These are phyloP conservation scores for Diospyros kaki DNA, from an alignment of 148 eudicot genomes.

Conservation along the genomic window DNA sequence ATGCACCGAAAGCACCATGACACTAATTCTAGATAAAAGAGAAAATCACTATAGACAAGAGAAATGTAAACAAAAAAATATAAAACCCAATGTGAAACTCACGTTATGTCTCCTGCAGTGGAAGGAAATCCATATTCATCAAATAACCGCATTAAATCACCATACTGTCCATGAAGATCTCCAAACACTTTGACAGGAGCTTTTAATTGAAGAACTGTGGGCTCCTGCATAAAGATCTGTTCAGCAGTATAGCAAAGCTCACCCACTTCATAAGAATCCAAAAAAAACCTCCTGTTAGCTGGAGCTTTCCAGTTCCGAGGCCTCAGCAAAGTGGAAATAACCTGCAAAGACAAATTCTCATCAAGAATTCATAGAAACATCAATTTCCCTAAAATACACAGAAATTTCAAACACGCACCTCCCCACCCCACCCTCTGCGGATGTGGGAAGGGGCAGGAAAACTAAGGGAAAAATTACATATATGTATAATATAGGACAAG, in stretches of 20 bases:
- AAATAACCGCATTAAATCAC: conserved; percentile 92
- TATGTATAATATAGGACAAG: too few relatives aligned
- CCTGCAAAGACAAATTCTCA: conserved; percentile 39
- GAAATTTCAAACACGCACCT: neutral
- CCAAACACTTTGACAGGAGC: conserved; percentile 98
- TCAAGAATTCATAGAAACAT: neutral
- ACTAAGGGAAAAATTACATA: neutral
- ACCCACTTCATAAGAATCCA: conserved; percentile 93
- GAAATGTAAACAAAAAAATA: too few relatives aligned
- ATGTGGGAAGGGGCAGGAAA: neutral
- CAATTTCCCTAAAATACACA: neutral
- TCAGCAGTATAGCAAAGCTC: conserved; percentile 99
- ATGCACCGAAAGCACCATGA: neutral
- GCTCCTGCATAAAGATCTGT: conserved; percentile 90
- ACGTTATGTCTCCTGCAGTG: conserved; percentile 96
- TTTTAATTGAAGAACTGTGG: conserved; percentile 90
- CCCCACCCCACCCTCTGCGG: neutral
- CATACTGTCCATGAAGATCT: conserved; percentile 98
- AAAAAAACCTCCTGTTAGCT: conserved; percentile 79
- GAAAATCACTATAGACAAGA: too few relatives aligned
- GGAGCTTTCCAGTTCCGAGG: conserved; percentile 97
- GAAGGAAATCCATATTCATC: conserved; percentile 99
- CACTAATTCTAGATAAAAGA: neutral
- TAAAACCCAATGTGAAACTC: conserved; percentile 20
- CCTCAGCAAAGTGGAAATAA: conserved; percentile 80